Evolutionary conservation across 2,329 filamentous ascomycete genomes (phyloP).

Genomic region (Colletotrichum coccodes): DNA sequence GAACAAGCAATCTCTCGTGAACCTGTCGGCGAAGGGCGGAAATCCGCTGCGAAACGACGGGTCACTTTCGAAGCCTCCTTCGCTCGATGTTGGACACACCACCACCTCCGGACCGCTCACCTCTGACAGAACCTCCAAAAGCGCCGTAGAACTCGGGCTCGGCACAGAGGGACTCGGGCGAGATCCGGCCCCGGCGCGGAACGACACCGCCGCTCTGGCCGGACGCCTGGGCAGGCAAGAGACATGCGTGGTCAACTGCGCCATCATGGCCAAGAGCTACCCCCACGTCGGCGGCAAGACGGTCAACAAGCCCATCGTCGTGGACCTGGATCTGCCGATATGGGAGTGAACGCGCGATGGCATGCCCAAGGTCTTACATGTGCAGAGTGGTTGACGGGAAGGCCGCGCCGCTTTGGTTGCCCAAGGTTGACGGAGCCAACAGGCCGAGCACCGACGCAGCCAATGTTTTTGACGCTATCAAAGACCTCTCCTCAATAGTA

Average conservation of each 20-base stretch:
- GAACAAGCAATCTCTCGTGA: slow-evolving; percentile 70
- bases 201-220: slow-evolving; percentile 51
- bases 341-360: slow-evolving; percentile 47
- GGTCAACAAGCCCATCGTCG: slow-evolving; percentile 84
- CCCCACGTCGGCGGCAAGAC: slow-evolving; percentile 70
- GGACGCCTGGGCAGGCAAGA: slow-evolving; percentile 64
- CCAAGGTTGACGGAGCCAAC: too few relatives aligned
- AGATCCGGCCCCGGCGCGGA: slow-evolving; percentile 50
- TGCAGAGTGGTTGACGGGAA: background rate
- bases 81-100: too few relatives aligned
- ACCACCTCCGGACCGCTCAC: too few relatives aligned
- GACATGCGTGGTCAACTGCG: slow-evolving; percentile 84
- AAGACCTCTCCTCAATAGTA: too few relatives aligned
- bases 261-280: slow-evolving; percentile 76
- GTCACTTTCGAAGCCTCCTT: slow-evolving; percentile 15
- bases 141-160: slow-evolving; percentile 35
- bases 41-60: slow-evolving; percentile 58
- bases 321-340: slow-evolving; percentile 79
- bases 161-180: slow-evolving; percentile 52
- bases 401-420: too few relatives aligned
- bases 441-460: too few relatives aligned
- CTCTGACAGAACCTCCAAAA: background rate
- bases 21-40: slow-evolving; percentile 62
- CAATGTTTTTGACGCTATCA: too few relatives aligned
- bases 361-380: background rate